Evolutionary conservation across 345 rosid species (phyloP).

Genomic region (Pistacia integerrima): DNA sequence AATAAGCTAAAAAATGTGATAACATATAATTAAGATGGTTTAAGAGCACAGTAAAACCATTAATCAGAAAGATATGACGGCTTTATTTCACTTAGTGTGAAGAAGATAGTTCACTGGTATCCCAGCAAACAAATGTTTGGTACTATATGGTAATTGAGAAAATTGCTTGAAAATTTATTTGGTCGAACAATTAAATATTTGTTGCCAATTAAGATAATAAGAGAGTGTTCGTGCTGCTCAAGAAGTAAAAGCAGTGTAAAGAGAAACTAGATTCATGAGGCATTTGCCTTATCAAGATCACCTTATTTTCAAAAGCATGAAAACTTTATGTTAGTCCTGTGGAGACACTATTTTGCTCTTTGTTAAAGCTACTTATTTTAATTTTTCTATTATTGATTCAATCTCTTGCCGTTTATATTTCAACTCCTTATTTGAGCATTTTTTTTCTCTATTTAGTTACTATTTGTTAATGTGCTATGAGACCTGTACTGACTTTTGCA

Average conservation of each 20-base stretch:
- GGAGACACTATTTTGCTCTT: neutral
- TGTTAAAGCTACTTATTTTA: neutral
- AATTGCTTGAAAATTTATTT: neutral
- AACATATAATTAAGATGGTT: neutral
- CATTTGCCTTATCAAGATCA: neutral
- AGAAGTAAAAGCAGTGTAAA: neutral
- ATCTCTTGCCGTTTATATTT: neutral
- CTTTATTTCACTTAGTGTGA: neutral
- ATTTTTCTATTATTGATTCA: slow-evolving; percentile 1
- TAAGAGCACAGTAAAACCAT: neutral
- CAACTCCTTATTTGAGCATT: neutral
- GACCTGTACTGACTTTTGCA: slow-evolving; percentile 17
- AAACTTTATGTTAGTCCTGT: neutral
- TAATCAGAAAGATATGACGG: neutral
- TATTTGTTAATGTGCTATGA: slow-evolving; percentile 5
- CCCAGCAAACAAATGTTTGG: neutral
- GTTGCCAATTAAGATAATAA: neutral
- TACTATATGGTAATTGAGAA: neutral
- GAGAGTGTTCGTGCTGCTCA: neutral
- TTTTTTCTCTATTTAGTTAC: neutral
- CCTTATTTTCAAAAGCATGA: neutral
- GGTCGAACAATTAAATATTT: neutral
- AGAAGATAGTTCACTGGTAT: neutral
- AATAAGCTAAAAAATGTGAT: neutral
- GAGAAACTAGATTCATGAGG: neutral